Percentiles rank a stretch among this genome's conserved stretches.
Evolutionary conservation across 768 basidiomycete genomes (phyloP).

Genomic region (Lanmaoa rubissima): DNA sequence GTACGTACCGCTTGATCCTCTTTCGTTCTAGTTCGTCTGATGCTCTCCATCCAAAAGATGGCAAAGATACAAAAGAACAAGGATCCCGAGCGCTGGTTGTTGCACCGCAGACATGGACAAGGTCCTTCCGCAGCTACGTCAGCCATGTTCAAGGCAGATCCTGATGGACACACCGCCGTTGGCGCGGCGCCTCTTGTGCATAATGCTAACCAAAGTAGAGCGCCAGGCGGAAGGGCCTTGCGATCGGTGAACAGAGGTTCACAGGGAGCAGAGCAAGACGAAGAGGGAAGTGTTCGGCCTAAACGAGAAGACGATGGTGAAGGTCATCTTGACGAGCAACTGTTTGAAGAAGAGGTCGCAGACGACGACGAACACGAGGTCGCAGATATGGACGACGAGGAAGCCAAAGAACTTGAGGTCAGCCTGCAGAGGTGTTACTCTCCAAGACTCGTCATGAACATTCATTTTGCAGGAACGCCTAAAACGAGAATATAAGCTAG

Average conservation of each 20-base stretch:
- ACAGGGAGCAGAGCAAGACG: conserved; percentile 62
- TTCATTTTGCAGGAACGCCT: conserved; percentile 61
- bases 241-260: conserved; percentile 68
- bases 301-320: conserved; percentile 69
- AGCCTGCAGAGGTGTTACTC: conserved; percentile 14
- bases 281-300: conserved; percentile 53
- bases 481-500: conserved; percentile 76
- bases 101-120: conserved; percentile 60
- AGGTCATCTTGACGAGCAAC: conserved; percentile 79
- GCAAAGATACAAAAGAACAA: conserved; percentile 64
- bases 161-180: conserved; percentile 43
- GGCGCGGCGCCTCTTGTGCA: conserved; percentile 38
- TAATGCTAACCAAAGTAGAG: conserved; percentile 54
- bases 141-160: conserved; percentile 68
- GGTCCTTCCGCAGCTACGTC: conserved; percentile 59
- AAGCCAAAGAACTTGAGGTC: conserved; percentile 80
- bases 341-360: conserved; percentile 81
- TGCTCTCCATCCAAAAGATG: conserved; percentile 16
- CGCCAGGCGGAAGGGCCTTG: conserved; percentile 64
- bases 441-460: neutral
- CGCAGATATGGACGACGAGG: conserved; percentile 76
- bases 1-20: conserved; percentile 38
- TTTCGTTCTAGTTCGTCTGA: neutral
- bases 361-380: conserved; percentile 84
- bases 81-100: conserved; percentile 68